Conservation (phyloP, 768 basidiomycete species). For the Boletus rufocinnamomeus region DNA sequence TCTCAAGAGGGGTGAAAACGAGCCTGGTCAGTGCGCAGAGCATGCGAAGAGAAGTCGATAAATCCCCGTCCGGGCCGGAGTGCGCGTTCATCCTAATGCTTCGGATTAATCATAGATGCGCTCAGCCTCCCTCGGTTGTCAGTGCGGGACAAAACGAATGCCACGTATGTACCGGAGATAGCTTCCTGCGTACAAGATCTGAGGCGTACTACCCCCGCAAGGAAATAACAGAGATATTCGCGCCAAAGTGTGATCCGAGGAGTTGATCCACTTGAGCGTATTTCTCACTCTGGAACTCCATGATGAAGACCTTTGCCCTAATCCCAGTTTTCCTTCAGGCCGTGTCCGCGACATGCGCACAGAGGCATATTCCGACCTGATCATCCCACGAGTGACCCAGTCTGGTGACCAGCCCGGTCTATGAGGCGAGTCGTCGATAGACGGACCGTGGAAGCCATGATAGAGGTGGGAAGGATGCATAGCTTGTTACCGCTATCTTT, state of each 20-base stretch:
- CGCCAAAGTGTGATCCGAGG: background rate
- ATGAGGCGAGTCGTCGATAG: too few relatives aligned
- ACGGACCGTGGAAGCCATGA: background rate
- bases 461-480: background rate
- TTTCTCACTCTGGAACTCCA: background rate
- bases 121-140: background rate
- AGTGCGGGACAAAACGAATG: background rate
- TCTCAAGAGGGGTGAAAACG: background rate
- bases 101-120: too few relatives aligned
- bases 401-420: too few relatives aligned
- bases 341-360: background rate
- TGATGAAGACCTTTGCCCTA: background rate
- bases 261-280: too few relatives aligned
- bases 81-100: too few relatives aligned
- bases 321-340: background rate
- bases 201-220: background rate
- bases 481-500: background rate
- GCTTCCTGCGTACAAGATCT: background rate
- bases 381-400: too few relatives aligned
- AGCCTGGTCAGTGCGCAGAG: too few relatives aligned
- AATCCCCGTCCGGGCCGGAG: background rate
- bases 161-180: background rate
- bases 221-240: too few relatives aligned
- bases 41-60: background rate
- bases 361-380: background rate